phyloP scores from a whole-genome alignment of 2,329 filamentous ascomycete species.

The Fusarium mexicanum region DNA sequence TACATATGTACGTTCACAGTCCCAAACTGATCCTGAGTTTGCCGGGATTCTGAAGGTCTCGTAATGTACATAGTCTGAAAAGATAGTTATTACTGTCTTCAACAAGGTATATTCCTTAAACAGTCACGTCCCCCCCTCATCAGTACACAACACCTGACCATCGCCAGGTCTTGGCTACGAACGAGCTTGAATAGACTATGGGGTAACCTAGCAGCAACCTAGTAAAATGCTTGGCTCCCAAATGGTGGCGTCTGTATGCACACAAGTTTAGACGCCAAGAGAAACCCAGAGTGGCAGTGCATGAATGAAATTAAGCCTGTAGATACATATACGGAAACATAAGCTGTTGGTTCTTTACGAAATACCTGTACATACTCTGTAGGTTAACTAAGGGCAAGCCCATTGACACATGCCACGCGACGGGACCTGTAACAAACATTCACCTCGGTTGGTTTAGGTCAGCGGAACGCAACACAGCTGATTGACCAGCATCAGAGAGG shows the following conservation, averaged over 20 bases:
- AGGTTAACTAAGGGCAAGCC: not conserved
- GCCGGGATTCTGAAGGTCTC: not conserved
- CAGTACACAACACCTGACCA: slow-evolving; percentile 28
- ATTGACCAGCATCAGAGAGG: slow-evolving; percentile 14
- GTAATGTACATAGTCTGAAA: not conserved
- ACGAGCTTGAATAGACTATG: slow-evolving; percentile 20
- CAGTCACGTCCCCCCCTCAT: slow-evolving; percentile 5
- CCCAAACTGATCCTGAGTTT: not conserved
- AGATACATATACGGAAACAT: not conserved
- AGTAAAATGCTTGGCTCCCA: slow-evolving; percentile 34
- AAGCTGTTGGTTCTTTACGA: not conserved
- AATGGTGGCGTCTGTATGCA: slow-evolving; percentile 27
- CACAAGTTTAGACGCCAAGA: slow-evolving; percentile 20
- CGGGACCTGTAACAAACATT: slow-evolving; percentile 2
- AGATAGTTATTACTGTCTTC: not conserved
- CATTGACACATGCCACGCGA: slow-evolving; percentile 32
- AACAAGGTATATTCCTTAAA: not conserved
- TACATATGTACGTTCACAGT: not conserved
- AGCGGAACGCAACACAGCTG: slow-evolving; percentile 9
- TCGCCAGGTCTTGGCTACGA: slow-evolving; percentile 33
- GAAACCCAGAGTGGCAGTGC: slow-evolving; percentile 23
- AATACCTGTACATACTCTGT: not conserved
- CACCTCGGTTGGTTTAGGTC: slow-evolving; percentile 33
- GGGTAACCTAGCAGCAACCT: slow-evolving; percentile 18
- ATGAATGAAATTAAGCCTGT: slow-evolving; percentile 1